Base-by-base conservation (phyloP, 768 basidiomycete species). In the Auricularia heimuer region DNA sequence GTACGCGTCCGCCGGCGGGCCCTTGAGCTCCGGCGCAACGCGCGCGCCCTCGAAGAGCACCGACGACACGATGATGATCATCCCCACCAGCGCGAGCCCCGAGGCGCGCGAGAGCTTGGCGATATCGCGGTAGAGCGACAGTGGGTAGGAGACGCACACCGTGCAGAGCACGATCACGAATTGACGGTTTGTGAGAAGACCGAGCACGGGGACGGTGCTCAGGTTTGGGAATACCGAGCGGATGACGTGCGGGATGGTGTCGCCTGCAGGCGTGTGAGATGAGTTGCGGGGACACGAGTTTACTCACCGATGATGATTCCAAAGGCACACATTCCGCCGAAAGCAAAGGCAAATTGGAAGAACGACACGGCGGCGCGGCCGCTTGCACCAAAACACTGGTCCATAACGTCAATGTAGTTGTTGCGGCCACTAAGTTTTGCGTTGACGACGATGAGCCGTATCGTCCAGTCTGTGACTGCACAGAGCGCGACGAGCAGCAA, bases 301-400 rank as follows among this genome's bases (percentile, higher is more conserved):
- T 7, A 14, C 39, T 7, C 12, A 42, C 39, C 88, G 64, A 97
- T 93, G 69, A 98, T 98, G 70, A 98, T 96, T 35, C 94, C 92
- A 73, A 98, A 98, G 0, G 96, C 96, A 69, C 94, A 96, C 94
- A 98, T 98, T 54, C 96, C 95, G 70, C 97, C 97, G 68, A 97
- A 97, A 7, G 97, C 97, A 73, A 99, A 98, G 3, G 94, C 81
- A 72, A 99, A 98, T 73, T 98, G 97, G 73, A 99, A 98, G 74
- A 98, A 88, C 0, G 95, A 96, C 18, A 97, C 92, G 0, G 92
- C 92, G 2, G 92, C 92, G 62, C 93, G 85, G n/a, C 97, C 97
- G 63, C 86, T 88, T 12, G 84, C 75, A 6, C 97, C 97, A 75
- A 95, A 99, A 75, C 92, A 95, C 62, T 86, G 88, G 72, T 90